These are phyloP conservation scores for Bertia moriformis DNA, from an alignment of 2,329 filamentous ascomycete genomes.

Conservation along the genomic window DNA sequence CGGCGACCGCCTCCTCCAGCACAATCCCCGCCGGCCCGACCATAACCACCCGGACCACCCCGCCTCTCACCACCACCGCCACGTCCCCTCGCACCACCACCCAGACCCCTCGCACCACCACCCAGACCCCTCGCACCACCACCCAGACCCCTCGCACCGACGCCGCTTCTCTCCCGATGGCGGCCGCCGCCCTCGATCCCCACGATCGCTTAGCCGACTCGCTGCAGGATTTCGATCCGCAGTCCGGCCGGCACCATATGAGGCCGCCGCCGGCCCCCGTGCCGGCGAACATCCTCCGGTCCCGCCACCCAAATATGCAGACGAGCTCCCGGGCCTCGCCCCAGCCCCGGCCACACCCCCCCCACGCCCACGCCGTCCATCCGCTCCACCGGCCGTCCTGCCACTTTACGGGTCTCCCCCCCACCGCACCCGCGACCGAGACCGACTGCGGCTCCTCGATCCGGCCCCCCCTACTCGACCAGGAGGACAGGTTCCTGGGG, in stretches of 20 bases:
- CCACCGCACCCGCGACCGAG: background rate
- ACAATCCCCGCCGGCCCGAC: too few species aligned
- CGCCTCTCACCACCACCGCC: background rate
- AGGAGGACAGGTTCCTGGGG: too few species aligned
- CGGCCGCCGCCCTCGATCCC: background rate
- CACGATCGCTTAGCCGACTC: background rate
- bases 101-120: too few species aligned
- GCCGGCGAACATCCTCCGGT: background rate
- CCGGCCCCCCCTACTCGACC: background rate
- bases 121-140: background rate
- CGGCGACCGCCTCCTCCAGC: background rate
- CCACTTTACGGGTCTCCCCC: slow-evolving; percentile 1
- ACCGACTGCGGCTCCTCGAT: slow-evolving; percentile 1
- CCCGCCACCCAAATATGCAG: too few species aligned
- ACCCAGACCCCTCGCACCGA: background rate
- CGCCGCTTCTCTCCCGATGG: background rate
- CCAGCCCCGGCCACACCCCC: background rate
- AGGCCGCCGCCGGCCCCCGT: too few species aligned
- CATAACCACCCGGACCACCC: background rate
- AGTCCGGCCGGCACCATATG: background rate
- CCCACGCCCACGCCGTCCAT: too few species aligned
- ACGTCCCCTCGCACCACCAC: too few species aligned
- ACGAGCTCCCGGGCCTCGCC: background rate
- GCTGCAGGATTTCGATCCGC: too few species aligned
- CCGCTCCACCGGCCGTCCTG: background rate